phyloP scores from a whole-genome alignment of 1,139 yeast genomes.

The Diutina sp. region DNA sequence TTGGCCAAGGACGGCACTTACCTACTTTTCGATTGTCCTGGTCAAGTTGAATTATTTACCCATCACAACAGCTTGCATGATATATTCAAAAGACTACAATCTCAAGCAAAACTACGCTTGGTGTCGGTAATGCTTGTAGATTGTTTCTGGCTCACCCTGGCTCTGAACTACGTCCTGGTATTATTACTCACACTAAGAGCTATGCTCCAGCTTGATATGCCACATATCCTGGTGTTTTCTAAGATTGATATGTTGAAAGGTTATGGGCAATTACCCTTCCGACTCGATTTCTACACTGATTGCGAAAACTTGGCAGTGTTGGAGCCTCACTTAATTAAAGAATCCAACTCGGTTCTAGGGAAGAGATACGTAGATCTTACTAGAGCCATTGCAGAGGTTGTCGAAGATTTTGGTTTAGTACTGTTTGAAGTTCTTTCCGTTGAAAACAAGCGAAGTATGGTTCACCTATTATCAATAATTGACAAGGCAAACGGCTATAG shows the following conservation, averaged over 20 bases:
- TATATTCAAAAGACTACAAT: conserved; percentile 26
- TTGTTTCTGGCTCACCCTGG: conserved; percentile 71
- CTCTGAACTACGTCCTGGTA: conserved; percentile 85
- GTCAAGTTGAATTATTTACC: conserved; percentile 36
- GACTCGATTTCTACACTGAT: conserved; percentile 79
- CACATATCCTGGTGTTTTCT: conserved; percentile 46
- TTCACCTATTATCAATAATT: conserved; percentile 55
- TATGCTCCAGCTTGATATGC: conserved; percentile 34
- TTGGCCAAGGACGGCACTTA: conserved; percentile 53
- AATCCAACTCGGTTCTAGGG: conserved; percentile 49
- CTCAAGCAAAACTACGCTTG: conserved; percentile 46
- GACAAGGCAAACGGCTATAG: conserved; percentile 92
- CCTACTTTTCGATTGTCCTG: conserved; percentile 76
- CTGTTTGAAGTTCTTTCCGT: conserved; percentile 82
- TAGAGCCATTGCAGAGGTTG: conserved; percentile 67
- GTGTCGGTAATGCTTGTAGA: conserved; percentile 86
- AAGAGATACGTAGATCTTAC: conserved; percentile 58
- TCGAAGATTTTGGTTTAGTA: conserved; percentile 79
- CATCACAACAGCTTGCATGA: conserved; percentile 28
- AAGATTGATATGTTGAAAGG: conserved; percentile 72
- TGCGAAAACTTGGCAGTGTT: conserved; percentile 72
- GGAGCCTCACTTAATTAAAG: conserved; percentile 58
- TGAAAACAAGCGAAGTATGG: conserved; percentile 89
- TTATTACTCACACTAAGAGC: conserved; percentile 65
- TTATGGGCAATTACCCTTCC: conserved; percentile 54